Base-by-base conservation (phyloP, 306 rosid genomes). In the Corylus heterophylla region DNA sequence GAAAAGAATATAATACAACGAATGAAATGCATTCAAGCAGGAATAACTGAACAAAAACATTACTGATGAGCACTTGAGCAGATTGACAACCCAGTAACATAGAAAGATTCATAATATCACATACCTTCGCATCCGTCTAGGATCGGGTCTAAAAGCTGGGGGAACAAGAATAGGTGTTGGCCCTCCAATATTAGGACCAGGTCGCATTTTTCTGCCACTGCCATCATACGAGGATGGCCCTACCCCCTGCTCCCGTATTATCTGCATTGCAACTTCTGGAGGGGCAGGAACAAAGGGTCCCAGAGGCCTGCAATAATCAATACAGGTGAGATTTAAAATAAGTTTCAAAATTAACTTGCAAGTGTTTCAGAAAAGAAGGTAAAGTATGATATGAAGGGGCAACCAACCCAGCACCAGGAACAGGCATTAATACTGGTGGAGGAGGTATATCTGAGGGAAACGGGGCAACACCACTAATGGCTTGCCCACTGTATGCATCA, bases 241-340 rank as follows among this genome's bases (percentile, higher is more conserved):
- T 58, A 97, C 99, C 85, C 98, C 99, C 85, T 96, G 99, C 25
- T 96, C 99, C 77, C 97, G 89, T 74, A 96, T 80, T 98, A 96
- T 93, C 83, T 90, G 96, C 99, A 93, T 96, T 52, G 99, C 99
- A 83, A 96, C 99, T 83, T 96, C 99, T 79, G 99, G 99, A 25
- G 99, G 99, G 79, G 99, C 99, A 83, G 99, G 99, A 77, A 96
- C 99, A 77, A 96, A 96, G 56, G 99, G 99, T 78, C 99, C 99
- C 71, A 96, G 82, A 61, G 99, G 99, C 78, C 99, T 96, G 93
- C 74, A 85, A 71, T 71, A 67, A 77, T 71, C 45, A 73, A 72
- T 79, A 61, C 17, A 64, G 29, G 54, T 80, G 48, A 86, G 75
- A 73, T 68, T 56, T 58, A 47, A 67, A 80, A 50, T 61, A 59